Percentiles rank a stretch among this genome's conserved stretches.
Conservation (phyloP, 495 filamentous ascomycete species). For the Paragyromitra xinjiangensis region DNA sequence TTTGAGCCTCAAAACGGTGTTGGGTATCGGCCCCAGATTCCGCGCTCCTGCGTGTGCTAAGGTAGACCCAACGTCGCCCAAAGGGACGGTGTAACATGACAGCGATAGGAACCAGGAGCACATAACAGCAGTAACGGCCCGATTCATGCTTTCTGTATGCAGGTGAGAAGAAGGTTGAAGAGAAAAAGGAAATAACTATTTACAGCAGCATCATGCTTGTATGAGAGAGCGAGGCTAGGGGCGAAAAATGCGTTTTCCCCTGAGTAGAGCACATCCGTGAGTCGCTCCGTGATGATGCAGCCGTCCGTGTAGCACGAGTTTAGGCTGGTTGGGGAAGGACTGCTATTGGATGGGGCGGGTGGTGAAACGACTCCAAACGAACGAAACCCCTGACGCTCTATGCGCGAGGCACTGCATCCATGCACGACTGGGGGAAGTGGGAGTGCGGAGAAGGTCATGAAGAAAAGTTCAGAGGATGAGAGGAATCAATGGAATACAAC, state of each 20-base stretch:
- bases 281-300: constrained; percentile 17
- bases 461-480: constrained; percentile 1
- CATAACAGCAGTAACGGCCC: not conserved
- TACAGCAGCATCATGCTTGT: constrained; percentile 3
- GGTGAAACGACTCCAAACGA: constrained; percentile 48
- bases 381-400: constrained; percentile 41
- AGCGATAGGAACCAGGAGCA: not conserved
- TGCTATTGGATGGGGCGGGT: constrained; percentile 36
- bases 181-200: constrained; percentile 10
- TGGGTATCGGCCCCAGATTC: constrained; percentile 10
- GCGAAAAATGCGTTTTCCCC: constrained; percentile 8
- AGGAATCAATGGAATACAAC: not conserved
- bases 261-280: constrained; percentile 4
- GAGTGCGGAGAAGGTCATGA: constrained; percentile 9
- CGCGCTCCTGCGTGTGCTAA: constrained; percentile 1
- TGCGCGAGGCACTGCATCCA: constrained; percentile 12
- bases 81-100: not conserved
- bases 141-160: constrained; percentile 5
- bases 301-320: constrained; percentile 13
- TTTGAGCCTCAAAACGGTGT: constrained; percentile 18
- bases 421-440: constrained; percentile 1
- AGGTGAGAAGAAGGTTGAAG: not conserved
- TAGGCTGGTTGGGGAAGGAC: constrained; percentile 20
- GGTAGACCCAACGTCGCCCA: not conserved
- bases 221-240: constrained; percentile 6